Evolutionary conservation across 805 yeast species (phyloP), one percentile per base, ranked within the genome.

Genomic region (Wickerhamomyces kurtzmanii): DNA sequence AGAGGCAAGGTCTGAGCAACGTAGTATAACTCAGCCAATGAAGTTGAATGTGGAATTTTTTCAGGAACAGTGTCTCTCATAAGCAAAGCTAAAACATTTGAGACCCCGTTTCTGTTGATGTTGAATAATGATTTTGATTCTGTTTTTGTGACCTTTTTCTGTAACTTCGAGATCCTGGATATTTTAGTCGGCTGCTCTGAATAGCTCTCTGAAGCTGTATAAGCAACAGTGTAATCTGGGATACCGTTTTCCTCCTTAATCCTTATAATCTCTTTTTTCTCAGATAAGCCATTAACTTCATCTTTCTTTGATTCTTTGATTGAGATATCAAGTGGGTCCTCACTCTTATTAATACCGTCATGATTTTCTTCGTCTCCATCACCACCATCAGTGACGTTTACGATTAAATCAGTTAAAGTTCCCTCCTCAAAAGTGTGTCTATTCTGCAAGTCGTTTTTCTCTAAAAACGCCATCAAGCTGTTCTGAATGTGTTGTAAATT

Each of bases 1-100:
- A 87, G 55, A 0, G 96, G 97, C 24, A 86, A 59, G 0, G 95
- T 80, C 47, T 89, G 96, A 1, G 94, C 82, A 29, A 83, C 68
- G 44, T 85, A 86, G 45, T 81, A 83, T 17, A 89, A 55, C 44
- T 91, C 96, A 0, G 95, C 83, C 34, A 89, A 59, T 1, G 96
- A 78, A 6, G 73, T 55, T 4, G 74, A 65, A 26, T 69, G 71
- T 1, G 75, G 61, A 8, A 72, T 57, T 36, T 66, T 68, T 5
- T 72, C 67, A 2, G 80, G 80, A 13, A 61, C 49, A 3, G 43
- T 49, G 26, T 68, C 75, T 11, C 71, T 71, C 59, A 69, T 54
- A 6, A 71, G 28, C 31, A 71, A 45, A 15, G 63, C 61, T 27
- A 68, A 45, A 1, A 65, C 43, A 17, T 69, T 65, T 19, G 56